Conservation (phyloP, 306 rosid genomes). For the Lotus japonicus region DNA sequence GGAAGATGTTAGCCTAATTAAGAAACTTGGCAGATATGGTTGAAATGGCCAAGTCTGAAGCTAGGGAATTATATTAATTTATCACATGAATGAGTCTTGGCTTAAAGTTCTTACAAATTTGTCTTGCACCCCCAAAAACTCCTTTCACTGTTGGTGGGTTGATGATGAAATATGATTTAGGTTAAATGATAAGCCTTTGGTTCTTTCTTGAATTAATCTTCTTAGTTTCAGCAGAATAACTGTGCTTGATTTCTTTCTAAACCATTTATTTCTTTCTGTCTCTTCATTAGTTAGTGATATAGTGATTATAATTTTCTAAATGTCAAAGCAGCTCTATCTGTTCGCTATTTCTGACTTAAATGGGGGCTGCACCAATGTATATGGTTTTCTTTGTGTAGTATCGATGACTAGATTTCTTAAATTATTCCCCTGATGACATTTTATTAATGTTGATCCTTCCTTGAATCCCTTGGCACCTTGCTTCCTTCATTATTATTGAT, state of each 20-base stretch:
- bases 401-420: neutral
- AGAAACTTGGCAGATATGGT: constrained; percentile 1
- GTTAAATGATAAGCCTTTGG: neutral
- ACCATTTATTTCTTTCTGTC: neutral
- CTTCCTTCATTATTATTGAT: neutral
- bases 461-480: neutral
- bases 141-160: neutral
- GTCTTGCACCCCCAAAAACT: neutral
- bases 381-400: neutral
- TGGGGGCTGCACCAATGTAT: neutral
- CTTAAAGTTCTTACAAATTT: neutral
- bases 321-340: neutral
- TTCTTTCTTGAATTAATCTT: constrained; percentile 16
- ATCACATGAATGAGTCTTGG: neutral
- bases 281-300: neutral
- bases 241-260: neutral
- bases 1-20: neutral
- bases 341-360: neutral
- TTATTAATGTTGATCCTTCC: neutral
- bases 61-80: neutral
- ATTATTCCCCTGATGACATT: neutral
- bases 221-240: neutral
- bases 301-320: neutral
- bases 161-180: neutral
- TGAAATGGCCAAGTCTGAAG: neutral